These are phyloP conservation scores for Erodium maritimum DNA, from an alignment of 345 rosid species.

Conservation along the genomic window DNA sequence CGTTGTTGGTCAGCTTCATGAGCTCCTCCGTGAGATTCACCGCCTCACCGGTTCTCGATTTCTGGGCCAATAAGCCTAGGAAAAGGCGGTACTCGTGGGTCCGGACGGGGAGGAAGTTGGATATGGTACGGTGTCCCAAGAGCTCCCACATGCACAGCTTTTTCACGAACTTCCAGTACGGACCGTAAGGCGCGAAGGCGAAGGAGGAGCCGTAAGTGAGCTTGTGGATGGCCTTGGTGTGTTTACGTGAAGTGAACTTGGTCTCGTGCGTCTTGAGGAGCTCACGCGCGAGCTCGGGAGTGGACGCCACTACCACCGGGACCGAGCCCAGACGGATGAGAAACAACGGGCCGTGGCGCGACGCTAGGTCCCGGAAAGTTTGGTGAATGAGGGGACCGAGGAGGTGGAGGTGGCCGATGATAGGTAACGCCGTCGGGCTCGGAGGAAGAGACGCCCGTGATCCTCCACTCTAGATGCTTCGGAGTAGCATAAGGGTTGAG, in stretches of 20 bases:
- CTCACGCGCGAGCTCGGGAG: constrained; percentile 25
- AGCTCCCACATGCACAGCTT: constrained; percentile 34
- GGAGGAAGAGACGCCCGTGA: constrained; percentile 17
- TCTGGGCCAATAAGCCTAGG: constrained; percentile 5
- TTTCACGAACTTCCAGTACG: constrained; percentile 38
- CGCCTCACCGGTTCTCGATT: constrained; percentile 10
- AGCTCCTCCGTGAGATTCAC: constrained; percentile 33
- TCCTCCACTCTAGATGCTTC: no score
- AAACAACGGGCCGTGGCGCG: constrained; percentile 23
- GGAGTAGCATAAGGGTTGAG: no score
- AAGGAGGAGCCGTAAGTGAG: constrained; percentile 35
- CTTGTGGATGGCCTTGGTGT: constrained; percentile 22
- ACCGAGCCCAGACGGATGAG: constrained; percentile 26
- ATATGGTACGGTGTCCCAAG: constrained; percentile 22
- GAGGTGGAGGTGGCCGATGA: constrained; percentile 41
- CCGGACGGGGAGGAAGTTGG: constrained; percentile 26
- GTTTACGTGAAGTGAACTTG: constrained; percentile 22
- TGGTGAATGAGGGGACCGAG: constrained; percentile 26
- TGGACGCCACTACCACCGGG: constrained; percentile 25
- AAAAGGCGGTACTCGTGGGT: constrained; percentile 14
- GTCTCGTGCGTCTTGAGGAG: constrained; percentile 27
- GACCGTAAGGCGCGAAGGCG: constrained; percentile 30
- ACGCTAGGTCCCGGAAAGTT: constrained; percentile 14
- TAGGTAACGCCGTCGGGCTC: constrained; percentile 23
- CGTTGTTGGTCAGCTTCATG: constrained; percentile 25